phyloP scores from a whole-genome alignment of 2,329 filamentous ascomycete species.

The Talaromyces amestolkiae region DNA sequence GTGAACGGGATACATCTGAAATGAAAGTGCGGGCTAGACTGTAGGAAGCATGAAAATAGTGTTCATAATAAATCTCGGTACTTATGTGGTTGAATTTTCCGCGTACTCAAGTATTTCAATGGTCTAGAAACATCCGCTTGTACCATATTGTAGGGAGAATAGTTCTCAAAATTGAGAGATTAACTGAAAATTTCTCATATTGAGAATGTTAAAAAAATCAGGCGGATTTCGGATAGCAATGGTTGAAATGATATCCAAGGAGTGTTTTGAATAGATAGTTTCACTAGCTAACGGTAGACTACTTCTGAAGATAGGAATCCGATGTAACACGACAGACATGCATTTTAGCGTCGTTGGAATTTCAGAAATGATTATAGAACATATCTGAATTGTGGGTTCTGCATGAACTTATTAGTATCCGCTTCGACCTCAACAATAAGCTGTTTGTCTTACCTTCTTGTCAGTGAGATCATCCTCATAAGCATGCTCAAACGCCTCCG shows the following conservation, averaged over 20 bases:
- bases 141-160: background rate
- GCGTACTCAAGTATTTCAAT: no score
- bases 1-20: background rate
- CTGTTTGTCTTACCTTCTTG: background rate
- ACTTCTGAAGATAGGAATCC: background rate
- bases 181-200: no score
- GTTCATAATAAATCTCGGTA: no score
- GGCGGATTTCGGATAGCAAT: background rate
- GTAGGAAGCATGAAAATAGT: background rate
- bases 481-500: conserved; percentile 7
- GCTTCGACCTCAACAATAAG: background rate
- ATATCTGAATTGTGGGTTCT: background rate
- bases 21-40: background rate
- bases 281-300: background rate
- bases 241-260: background rate
- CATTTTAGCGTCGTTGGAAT: background rate
- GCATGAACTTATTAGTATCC: background rate
- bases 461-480: conserved; percentile 11
- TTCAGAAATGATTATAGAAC: background rate
- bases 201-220: no score
- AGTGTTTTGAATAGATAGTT: no score
- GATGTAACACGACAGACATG: background rate
- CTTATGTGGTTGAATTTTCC: no score
- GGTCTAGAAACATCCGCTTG: no score
- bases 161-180: background rate